Evolutionary conservation across 2,329 filamentous ascomycete genomes (phyloP).

Genomic region (Colletotrichum sp.): DNA sequence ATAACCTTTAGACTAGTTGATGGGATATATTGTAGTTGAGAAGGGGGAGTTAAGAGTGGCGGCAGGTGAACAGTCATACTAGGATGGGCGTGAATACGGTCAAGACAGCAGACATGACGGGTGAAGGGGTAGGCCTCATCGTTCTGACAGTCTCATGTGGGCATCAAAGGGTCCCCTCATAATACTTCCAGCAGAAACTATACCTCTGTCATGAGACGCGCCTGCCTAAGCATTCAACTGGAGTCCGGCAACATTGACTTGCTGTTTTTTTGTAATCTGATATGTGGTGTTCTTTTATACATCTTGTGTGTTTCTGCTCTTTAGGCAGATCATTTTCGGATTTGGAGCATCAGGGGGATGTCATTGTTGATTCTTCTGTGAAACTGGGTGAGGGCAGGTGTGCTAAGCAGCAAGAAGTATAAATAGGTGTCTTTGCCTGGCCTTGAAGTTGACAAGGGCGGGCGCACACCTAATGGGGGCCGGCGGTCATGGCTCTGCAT

Average conservation of each 20-base stretch:
- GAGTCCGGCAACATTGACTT: too few relatives aligned
- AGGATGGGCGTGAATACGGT: not conserved
- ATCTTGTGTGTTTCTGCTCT: not conserved
- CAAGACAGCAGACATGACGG: not conserved
- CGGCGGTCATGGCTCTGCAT: not conserved
- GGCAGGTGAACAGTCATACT: rapidly evolving
- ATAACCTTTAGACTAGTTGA: too few relatives aligned
- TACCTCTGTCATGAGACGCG: not conserved
- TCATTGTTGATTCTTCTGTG: not conserved
- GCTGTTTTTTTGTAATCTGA: too few relatives aligned
- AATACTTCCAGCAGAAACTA: not conserved
- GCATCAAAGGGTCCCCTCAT: not conserved
- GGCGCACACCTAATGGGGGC: not conserved
- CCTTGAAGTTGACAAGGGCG: not conserved
- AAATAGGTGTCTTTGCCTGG: not conserved
- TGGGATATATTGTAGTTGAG: not conserved
- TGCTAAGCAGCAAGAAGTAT: not conserved
- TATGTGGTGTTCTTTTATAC: not conserved
- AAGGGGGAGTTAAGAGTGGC: not conserved
- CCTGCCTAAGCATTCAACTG: too few relatives aligned
- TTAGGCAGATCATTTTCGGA: not conserved
- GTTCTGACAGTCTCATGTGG: not conserved
- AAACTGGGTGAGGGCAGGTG: not conserved
- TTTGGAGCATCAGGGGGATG: rapidly evolving
- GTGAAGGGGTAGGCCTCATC: not conserved